Evolutionary conservation across 345 rosid genomes (phyloP).

Genomic region (Ceriops decandra): DNA sequence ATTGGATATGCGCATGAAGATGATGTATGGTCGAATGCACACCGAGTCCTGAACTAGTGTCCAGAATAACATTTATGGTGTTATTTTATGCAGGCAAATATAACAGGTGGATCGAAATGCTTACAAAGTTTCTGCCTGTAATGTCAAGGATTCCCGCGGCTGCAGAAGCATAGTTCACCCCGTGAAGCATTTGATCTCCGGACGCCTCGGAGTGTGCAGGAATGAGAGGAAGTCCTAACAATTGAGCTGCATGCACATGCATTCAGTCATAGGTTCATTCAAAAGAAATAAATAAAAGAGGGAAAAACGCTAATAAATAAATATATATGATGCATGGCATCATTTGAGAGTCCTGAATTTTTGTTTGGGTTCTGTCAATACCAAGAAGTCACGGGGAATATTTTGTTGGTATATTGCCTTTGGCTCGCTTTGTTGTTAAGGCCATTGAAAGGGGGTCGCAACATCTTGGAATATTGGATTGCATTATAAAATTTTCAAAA

Average conservation of each 20-base stretch:
- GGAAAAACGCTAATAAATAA: background rate
- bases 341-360: too few relatives aligned
- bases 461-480: too few relatives aligned
- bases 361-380: too few relatives aligned
- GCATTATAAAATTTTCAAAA: too few relatives aligned
- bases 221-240: conserved; percentile 75
- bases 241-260: conserved; percentile 51
- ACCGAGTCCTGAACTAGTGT: too few relatives aligned
- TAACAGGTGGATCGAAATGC: conserved; percentile 12
- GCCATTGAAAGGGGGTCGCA: too few relatives aligned
- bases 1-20: background rate
- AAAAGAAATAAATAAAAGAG: background rate
- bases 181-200: conserved; percentile 69
- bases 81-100: background rate
- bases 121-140: conserved; percentile 92
- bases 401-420: too few relatives aligned
- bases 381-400: too few relatives aligned
- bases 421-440: too few relatives aligned
- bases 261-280: background rate
- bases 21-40: background rate
- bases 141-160: conserved; percentile 91
- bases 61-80: too few relatives aligned
- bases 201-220: conserved; percentile 81
- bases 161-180: conserved; percentile 93
- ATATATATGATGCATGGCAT: too few relatives aligned